Evolutionary conservation across 371 early-diverging fungal genomes (phyloP), one percentile per base, ranked within the genome.

Genomic region (Rhizopus microsporus): DNA sequence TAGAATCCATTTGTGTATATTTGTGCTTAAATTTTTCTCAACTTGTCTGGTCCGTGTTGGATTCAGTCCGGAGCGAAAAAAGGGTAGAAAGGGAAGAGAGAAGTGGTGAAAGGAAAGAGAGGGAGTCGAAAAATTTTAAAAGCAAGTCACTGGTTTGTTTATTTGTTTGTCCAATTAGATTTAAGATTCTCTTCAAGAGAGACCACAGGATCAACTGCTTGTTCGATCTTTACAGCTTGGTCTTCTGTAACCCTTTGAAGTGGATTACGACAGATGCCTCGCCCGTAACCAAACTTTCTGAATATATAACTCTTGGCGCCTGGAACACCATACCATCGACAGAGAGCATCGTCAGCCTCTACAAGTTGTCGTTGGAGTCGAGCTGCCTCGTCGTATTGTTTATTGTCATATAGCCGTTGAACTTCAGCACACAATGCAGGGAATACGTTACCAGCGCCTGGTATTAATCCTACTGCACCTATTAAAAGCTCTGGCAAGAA

Each of bases 241-340:
- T 48, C 67, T 31, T 60, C 56, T 8, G 62, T 54, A 9, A 57
- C 35, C 5, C 49, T 59, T 29, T 54, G 57, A 3, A 78, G 68
- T 4, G 79, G 78, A 47, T 56, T 68, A 40, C 78, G 69, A 39
- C 65, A 64, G 17, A 62, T n/a, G 17, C 75, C 75, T 5, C 56
- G 39, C 8, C 79, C 79, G 53, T 74, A 75, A 4, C 76, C 74
- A 10, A 69, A 40, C 16, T 52, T 42, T 3, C 35, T 32, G 3
- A 72, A 55, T 65, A 78, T 68, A 54, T 60, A 67, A 13, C 65
- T 69, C 62, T 78, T 78, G 13, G 60, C 50, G 40, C 79, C 79
- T 9, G 79, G 66, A 34, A 75, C 53, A 43, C 79, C 79, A 50
- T 68, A 60, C 76, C 76, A 78, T 52, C 79, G 65, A 32, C 65